A percentile compares a stretch with the other conserved stretches of the same genome.
phyloP scores from a whole-genome alignment of 2,329 filamentous ascomycete species.

The Alternaria tenuissima region DNA sequence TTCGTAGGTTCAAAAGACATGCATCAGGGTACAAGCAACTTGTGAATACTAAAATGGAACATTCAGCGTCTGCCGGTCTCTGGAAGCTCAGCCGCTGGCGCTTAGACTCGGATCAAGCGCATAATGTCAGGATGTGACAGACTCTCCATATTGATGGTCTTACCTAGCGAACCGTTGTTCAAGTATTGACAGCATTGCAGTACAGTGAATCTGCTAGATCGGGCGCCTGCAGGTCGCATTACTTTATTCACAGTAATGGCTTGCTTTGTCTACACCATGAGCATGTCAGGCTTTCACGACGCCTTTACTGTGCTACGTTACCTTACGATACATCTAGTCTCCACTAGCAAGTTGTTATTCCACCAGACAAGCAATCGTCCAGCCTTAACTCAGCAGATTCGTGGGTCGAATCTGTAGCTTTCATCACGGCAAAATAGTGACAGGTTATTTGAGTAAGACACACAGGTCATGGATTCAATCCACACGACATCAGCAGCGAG shows the following conservation, averaged over 20 bases:
- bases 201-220: not conserved
- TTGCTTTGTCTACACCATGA: not conserved
- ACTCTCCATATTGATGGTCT: not conserved
- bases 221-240: not conserved
- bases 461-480: not conserved
- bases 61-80: not conserved
- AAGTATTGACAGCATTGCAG: not conserved
- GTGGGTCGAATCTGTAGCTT: not conserved
- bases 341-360: not conserved
- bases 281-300: not conserved
- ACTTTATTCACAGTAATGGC: not conserved
- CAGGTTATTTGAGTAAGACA: not conserved
- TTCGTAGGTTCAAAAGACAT: not conserved
- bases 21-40: not conserved
- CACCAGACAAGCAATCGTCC: not conserved
- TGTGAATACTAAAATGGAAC: not conserved
- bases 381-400: not conserved
- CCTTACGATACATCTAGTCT: not conserved
- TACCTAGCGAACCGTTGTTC: not conserved
- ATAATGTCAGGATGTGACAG: not conserved
- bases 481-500: not conserved
- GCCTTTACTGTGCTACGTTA: not conserved
- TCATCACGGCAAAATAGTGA: not conserved
- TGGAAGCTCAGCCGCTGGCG: not conserved
- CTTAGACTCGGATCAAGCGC: not conserved